These are phyloP conservation scores for Tubosaeta brunneosetosa DNA, from an alignment of 768 basidiomycete genomes.

Conservation along the genomic window DNA sequence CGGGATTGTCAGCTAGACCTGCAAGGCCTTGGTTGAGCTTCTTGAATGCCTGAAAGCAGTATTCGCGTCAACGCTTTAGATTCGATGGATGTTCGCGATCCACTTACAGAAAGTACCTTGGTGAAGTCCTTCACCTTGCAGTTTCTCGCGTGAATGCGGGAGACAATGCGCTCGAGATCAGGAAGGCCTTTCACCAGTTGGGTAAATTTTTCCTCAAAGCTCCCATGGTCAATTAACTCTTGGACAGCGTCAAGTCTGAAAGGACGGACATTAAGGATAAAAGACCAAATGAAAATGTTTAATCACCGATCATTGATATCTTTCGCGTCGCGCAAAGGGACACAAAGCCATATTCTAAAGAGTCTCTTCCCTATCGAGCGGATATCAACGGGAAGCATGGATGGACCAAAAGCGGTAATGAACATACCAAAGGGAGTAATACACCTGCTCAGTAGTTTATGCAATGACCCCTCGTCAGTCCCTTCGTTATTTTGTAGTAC, in stretches of 20 bases:
- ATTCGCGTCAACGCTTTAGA: conserved; percentile 1
- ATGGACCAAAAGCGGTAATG: conserved; percentile 6
- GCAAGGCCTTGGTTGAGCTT: conserved; percentile 64
- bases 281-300: conserved; percentile 8
- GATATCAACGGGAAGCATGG: conserved; percentile 6
- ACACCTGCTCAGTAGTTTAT: conserved; percentile 78
- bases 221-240: conserved; percentile 77
- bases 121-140: conserved; percentile 85
- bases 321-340: conserved; percentile 74
- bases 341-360: conserved; percentile 95
- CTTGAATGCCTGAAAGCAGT: conserved; percentile 62
- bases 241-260: conserved; percentile 88
- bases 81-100: neutral
- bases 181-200: conserved; percentile 77
- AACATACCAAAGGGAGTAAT: conserved; percentile 81
- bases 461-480: conserved; percentile 82
- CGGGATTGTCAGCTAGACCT: conserved; percentile 57
- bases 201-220: conserved; percentile 72
- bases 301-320: conserved; percentile 86
- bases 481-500: conserved; percentile 92
- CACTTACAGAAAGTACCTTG: conserved; percentile 68
- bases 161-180: conserved; percentile 90
- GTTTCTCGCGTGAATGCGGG: conserved; percentile 90
- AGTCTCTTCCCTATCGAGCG: conserved; percentile 74
- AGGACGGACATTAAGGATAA: conserved; percentile 14